Evolutionary conservation across 1,284 basidiomycete genomes (phyloP).

Genomic region (Ceratobasidium theobromae): DNA sequence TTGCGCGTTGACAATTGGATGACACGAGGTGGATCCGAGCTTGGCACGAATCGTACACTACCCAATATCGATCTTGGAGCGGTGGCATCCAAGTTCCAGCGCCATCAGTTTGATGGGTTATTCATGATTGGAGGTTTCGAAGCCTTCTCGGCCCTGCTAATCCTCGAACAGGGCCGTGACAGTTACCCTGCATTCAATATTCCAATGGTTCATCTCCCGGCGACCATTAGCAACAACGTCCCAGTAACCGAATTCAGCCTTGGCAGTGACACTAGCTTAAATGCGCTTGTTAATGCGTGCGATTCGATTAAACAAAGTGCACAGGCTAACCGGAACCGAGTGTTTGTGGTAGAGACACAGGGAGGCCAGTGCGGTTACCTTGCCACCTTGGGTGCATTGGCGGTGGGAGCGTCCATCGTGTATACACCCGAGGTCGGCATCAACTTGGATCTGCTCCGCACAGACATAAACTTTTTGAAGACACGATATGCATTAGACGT

Average conservation of each 20-base stretch:
- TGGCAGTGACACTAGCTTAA: constrained; percentile 93
- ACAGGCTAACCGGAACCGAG: constrained; percentile 89
- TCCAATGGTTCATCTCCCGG: constrained; percentile 90
- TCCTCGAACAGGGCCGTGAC: constrained; percentile 77
- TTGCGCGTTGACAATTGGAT: constrained; percentile 97
- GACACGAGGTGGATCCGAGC: constrained; percentile 94
- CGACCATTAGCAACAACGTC: constrained; percentile 97
- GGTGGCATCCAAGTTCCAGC: constrained; percentile 87
- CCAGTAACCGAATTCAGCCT: constrained; percentile 95
- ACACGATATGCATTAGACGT: constrained; percentile 83
- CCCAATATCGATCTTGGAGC: constrained; percentile 85
- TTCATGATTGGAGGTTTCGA: constrained; percentile 97
- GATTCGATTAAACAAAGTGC: constrained; percentile 99
- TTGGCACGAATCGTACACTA: constrained; percentile 91
- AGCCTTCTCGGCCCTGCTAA: constrained; percentile 78
- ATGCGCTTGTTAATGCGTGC: constrained; percentile 95
- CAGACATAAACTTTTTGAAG: constrained; percentile 89
- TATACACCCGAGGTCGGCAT: constrained; percentile 96
- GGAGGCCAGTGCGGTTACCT: constrained; percentile 96
- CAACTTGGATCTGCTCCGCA: constrained; percentile 73
- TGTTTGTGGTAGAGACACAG: constrained; percentile 98
- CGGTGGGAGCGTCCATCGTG: constrained; percentile 89
- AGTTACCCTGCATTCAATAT: constrained; percentile 90
- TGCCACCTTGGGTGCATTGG: constrained; percentile 91
- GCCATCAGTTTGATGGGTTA: constrained; percentile 78